Percentiles rank a stretch among this genome's conserved stretches.
These are phyloP conservation scores for Oryza officinalis DNA, from an alignment of 176 grass and related monocot species.

Conservation along the genomic window DNA sequence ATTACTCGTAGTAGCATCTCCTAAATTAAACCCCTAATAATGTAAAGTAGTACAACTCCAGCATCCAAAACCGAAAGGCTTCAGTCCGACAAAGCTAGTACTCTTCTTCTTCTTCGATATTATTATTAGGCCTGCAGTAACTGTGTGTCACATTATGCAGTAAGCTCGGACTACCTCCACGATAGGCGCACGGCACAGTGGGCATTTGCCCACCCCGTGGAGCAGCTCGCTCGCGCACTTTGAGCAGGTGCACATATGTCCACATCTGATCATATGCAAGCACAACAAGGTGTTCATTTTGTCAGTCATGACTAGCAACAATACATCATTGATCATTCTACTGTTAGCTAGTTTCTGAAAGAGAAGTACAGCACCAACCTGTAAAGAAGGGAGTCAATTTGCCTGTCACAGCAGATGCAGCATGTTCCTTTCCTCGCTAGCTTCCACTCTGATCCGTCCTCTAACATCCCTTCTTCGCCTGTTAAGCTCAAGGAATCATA, in stretches of 20 bases:
- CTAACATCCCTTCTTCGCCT: conserved; percentile 31
- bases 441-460: conserved; percentile 61
- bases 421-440: conserved; percentile 81
- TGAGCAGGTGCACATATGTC: conserved; percentile 89
- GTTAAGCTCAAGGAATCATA: background rate
- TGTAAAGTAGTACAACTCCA: background rate
- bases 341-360: conserved; percentile 1
- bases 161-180: conserved; percentile 81
- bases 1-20: background rate
- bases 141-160: conserved; percentile 57
- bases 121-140: background rate
- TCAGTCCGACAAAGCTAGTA: conserved; percentile 3
- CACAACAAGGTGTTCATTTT: background rate
- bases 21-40: background rate
- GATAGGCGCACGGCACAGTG: conserved; percentile 87
- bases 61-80: conserved; percentile 21
- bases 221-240: conserved; percentile 77
- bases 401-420: conserved; percentile 81
- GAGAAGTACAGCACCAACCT: conserved; percentile 20
- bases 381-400: conserved; percentile 91
- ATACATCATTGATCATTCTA: background rate
- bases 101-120: background rate
- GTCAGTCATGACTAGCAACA: background rate
- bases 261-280: conserved; percentile 52
- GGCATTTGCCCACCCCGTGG: conserved; percentile 66